Percentiles rank a stretch among this genome's conserved stretches.
These are phyloP conservation scores for Suhomyces sp. DNA, from an alignment of 805 yeast species.

Conservation along the genomic window DNA sequence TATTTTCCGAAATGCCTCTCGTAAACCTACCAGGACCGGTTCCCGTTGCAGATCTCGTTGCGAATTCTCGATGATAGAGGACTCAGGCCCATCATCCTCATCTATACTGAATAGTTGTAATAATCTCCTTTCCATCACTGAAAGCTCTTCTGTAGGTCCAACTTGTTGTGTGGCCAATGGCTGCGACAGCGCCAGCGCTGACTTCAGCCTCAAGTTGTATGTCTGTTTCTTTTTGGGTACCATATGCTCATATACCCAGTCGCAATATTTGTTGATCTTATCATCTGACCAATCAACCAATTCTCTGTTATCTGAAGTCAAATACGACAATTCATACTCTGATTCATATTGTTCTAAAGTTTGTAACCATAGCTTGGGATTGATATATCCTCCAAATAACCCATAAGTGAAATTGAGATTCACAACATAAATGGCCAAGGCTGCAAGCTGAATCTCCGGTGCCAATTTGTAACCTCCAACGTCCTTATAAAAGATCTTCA, in stretches of 20 bases:
- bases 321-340: constrained; percentile 16
- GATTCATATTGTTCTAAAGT: constrained; percentile 17
- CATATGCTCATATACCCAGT: constrained; percentile 46
- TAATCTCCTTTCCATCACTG: constrained; percentile 31
- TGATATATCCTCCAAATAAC: constrained; percentile 10
- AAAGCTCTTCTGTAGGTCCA: constrained; percentile 16
- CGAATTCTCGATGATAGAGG: too few relatives aligned
- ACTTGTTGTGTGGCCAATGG: constrained; percentile 3
- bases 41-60: too few relatives aligned
- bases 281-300: constrained; percentile 49
- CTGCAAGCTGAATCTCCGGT: constrained; percentile 40
- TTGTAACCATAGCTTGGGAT: constrained; percentile 18
- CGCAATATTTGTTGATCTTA: constrained; percentile 46
- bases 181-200: background rate
- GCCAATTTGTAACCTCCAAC: constrained; percentile 11
- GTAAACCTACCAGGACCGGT: too few relatives aligned
- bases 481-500: background rate
- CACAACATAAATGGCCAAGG: constrained; percentile 30
- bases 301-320: constrained; percentile 20
- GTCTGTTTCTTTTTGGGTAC: constrained; percentile 21
- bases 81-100: constrained; percentile 4
- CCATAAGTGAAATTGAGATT: constrained; percentile 29
- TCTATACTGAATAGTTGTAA: constrained; percentile 31
- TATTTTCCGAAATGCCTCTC: too few relatives aligned
- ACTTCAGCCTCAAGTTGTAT: too few relatives aligned